phyloP scores from a whole-genome alignment of 2,329 filamentous ascomycete genomes.

The Phyllosticta citrichinensis region DNA sequence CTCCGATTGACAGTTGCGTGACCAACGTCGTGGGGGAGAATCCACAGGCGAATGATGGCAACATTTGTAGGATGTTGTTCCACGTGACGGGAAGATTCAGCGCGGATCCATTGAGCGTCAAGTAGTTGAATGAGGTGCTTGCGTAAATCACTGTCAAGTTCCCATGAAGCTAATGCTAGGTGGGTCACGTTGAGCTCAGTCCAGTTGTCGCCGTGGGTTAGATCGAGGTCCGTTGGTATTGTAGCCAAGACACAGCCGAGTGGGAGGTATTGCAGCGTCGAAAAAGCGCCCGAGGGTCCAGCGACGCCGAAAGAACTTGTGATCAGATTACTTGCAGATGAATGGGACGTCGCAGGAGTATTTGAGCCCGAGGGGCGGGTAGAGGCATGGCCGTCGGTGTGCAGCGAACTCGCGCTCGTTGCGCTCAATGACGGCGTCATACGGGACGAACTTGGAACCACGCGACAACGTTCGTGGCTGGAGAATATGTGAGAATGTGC shows the following conservation, averaged over 20 bases:
- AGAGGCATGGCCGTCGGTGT: not conserved
- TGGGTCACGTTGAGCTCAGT: conserved; percentile 16
- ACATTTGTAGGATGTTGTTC: not conserved
- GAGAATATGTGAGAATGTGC: not conserved
- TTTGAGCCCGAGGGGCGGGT: not conserved
- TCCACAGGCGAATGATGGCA: conserved; percentile 43
- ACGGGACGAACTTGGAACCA: not conserved
- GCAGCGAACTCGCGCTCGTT: not conserved
- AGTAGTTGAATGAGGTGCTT: conserved; percentile 20
- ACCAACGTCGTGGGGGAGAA: conserved; percentile 57
- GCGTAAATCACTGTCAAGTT: conserved; percentile 8
- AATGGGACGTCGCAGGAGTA: not conserved
- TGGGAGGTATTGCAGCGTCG: not conserved
- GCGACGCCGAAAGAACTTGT: not conserved
- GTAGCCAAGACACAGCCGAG: not conserved
- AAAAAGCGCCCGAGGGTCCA: not conserved
- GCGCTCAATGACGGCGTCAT: not conserved
- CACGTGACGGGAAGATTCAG: conserved; percentile 15
- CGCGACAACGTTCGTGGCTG: not conserved
- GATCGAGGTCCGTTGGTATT: not conserved
- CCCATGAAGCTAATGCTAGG: conserved; percentile 6
- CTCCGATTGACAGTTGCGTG: conserved; percentile 43
- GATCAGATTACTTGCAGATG: not conserved
- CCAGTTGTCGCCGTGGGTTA: conserved; percentile 16
- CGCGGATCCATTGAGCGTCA: conserved; percentile 26